phyloP scores from a whole-genome alignment of 2,329 filamentous ascomycete species.

The Epichloe amarillans region DNA sequence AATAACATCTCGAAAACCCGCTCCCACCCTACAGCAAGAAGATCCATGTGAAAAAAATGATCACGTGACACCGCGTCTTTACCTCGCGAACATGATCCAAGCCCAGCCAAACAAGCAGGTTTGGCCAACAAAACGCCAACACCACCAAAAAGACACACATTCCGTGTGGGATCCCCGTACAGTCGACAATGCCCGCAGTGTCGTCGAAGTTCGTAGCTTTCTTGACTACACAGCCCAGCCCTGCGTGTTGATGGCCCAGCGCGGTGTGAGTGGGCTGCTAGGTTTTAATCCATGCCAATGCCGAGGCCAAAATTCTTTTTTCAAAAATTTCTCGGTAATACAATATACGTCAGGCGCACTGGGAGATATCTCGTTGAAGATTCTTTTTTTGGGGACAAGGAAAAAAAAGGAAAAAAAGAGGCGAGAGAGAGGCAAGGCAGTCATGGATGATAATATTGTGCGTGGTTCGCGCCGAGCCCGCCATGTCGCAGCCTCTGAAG shows the following conservation, averaged over 20 bases:
- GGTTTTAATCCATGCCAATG: neutral
- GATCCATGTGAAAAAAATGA: neutral
- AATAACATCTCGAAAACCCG: too few relatives aligned
- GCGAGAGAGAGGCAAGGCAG: neutral
- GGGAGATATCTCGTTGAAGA: too few relatives aligned
- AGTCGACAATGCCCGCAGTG: too few relatives aligned
- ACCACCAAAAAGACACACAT: neutral
- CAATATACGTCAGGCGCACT: too few relatives aligned
- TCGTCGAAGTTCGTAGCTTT: too few relatives aligned
- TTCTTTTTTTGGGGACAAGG: neutral
- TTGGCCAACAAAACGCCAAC: neutral
- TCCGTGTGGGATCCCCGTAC: too few relatives aligned
- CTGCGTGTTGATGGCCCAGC: neutral
- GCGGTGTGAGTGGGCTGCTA: neutral
- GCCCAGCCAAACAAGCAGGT: neutral
- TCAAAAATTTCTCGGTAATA: too few relatives aligned
- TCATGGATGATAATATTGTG: slow-evolving; percentile 17
- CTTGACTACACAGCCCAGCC: too few relatives aligned
- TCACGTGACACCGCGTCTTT: neutral
- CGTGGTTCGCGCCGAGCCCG: slow-evolving; percentile 19
- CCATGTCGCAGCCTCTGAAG: slow-evolving; percentile 10
- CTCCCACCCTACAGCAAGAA: too few relatives aligned
- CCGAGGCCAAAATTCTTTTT: too few relatives aligned
- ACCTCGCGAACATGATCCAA: neutral
- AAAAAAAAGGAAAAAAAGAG: neutral